Evolutionary conservation across 805 yeast genomes (phyloP).

Genomic region (Ascoidea rubescens): DNA sequence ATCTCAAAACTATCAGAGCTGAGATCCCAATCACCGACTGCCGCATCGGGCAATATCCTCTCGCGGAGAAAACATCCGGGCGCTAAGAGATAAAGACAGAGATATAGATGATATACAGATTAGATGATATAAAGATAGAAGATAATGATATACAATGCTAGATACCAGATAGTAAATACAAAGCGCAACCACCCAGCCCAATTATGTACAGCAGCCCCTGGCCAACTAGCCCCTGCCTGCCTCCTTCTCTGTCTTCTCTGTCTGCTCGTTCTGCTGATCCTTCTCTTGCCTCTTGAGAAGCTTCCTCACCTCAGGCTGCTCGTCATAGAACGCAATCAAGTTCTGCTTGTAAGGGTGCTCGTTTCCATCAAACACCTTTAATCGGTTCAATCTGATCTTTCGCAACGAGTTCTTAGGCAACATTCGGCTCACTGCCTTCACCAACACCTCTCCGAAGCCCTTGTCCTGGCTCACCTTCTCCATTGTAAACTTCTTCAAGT

Average conservation of each 20-base stretch:
- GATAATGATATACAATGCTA: too few relatives aligned
- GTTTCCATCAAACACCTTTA: slow-evolving; percentile 79
- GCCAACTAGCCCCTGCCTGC: slow-evolving; percentile 14
- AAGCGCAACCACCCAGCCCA: too few relatives aligned
- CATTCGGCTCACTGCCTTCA: slow-evolving; percentile 90
- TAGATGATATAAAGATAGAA: too few relatives aligned
- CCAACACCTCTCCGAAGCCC: slow-evolving; percentile 80
- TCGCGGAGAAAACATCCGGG: too few relatives aligned
- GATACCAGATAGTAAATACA: too few relatives aligned
- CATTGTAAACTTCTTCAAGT: slow-evolving; percentile 74
- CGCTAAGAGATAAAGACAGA: too few relatives aligned
- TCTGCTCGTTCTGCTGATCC: slow-evolving; percentile 24
- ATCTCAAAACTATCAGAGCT: too few relatives aligned
- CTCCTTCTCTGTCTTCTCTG: too few relatives aligned
- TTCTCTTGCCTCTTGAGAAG: slow-evolving; percentile 11
- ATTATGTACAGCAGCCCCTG: slow-evolving; percentile 21
- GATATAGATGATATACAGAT: too few relatives aligned
- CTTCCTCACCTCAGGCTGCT: slow-evolving; percentile 33
- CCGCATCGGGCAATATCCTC: too few relatives aligned
- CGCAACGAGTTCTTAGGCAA: slow-evolving; percentile 84
- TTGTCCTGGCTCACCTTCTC: slow-evolving; percentile 56
- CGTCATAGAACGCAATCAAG: slow-evolving; percentile 74
- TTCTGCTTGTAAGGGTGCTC: slow-evolving; percentile 79
- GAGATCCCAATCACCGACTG: too few relatives aligned
- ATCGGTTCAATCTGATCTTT: slow-evolving; percentile 63